Evolutionary conservation across 805 yeast species (phyloP), one percentile per base, ranked within the genome.

Genomic region (Sugiyamaella boreocaroliniensis): DNA sequence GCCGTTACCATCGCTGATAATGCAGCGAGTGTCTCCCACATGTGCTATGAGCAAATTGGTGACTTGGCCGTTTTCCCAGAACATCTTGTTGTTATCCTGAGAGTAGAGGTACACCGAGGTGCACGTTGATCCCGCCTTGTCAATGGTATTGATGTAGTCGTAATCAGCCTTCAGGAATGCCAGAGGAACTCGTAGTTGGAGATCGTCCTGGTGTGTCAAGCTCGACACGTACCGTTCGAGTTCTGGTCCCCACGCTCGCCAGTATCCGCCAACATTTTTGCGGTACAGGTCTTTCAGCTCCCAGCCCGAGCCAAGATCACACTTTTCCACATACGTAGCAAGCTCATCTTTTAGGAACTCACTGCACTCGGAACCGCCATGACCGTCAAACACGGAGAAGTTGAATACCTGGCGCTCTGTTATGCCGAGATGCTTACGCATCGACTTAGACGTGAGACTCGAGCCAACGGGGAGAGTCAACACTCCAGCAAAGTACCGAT

Each of bases 1-100:
- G 2, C 98, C 98, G 51, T 76, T 68, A 52, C 76, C 77, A 68
- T 90, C 98, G 58, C 93, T 86, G n/a, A 93, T 61, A 1, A 93
- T 76, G 5, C 95, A 89, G 56, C 86, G 79, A 2, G 97, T 86
- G 65, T 93, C 99, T 5, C 99, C 99, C 12, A 92, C 82, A 64
- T 93, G 99, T 1, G 95, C 90, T 16, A 90, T 79, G 0, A 86
- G 76, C 19, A 93, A 68, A 61, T 82, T 81, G 19, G 88, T 75
- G 11, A 85, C 71, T 2, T 86, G 83, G 8, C 76, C 72, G n/a
- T 82, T 79, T 55, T 83, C 81, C 70, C 90, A 84, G 67, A 76
- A 85, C 40, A 68, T 42, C 29, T 45, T 50, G 4, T 55, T 55
- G 8, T 68, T 61, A 53, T 71, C 72, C 14, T 66, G 44, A 4